phyloP scores from a whole-genome alignment of 306 rosid genomes.

The Glycine latifolia region DNA sequence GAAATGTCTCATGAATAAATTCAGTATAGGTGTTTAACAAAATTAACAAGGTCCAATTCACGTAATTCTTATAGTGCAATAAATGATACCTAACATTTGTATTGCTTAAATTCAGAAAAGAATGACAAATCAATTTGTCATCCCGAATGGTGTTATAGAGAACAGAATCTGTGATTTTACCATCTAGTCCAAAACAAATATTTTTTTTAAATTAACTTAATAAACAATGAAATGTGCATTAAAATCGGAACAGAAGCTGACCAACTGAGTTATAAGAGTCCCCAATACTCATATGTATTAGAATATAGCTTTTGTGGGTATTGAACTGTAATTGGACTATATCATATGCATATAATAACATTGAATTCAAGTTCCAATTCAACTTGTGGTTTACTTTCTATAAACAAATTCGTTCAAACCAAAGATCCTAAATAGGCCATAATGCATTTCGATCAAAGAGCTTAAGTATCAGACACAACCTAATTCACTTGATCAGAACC shows the following conservation, averaged over 20 bases:
- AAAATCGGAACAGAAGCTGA: not conserved
- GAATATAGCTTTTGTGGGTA: constrained; percentile 8
- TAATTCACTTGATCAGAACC: constrained; percentile 2
- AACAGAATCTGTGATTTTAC: constrained; percentile 18
- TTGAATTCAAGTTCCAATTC: constrained; percentile 7
- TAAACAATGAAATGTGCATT: constrained; percentile 18
- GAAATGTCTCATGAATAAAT: too few relatives aligned
- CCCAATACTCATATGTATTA: not conserved
- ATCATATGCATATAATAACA: constrained; percentile 5
- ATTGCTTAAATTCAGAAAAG: not conserved
- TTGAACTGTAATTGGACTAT: not conserved
- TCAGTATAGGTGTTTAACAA: too few relatives aligned
- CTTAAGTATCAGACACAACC: constrained; percentile 15
- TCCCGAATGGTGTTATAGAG: not conserved
- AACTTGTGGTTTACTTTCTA: not conserved
- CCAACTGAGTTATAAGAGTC: not conserved
- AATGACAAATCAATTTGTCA: not conserved
- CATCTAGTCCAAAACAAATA: constrained; percentile 20
- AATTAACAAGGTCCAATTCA: too few relatives aligned
- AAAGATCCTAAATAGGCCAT: not conserved
- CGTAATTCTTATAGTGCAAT: too few relatives aligned
- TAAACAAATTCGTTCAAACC: not conserved
- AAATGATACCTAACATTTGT: not conserved
- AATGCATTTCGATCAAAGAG: not conserved
- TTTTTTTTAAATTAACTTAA: not conserved